Percentiles rank a stretch among this genome's conserved stretches.
Evolutionary conservation across 495 filamentous ascomycete genomes (phyloP).

Genomic region (Neurospora sp.): DNA sequence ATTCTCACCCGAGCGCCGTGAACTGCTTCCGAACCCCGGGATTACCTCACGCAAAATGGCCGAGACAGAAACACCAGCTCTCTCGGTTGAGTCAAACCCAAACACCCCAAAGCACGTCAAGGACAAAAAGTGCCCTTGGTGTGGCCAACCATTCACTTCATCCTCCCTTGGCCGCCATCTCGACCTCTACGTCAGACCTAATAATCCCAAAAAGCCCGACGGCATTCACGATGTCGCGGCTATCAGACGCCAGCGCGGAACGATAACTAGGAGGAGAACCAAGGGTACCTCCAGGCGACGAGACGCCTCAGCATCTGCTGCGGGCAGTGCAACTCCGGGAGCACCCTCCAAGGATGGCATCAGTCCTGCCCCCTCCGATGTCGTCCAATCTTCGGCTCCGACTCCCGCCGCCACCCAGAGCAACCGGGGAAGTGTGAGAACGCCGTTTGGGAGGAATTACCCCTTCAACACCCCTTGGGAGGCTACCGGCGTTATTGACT

Average conservation of each 20-base stretch:
- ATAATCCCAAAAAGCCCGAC: constrained; percentile 74
- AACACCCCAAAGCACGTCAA: constrained; percentile 41
- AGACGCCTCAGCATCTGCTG: constrained; percentile 33
- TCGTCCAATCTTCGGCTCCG: constrained; percentile 16
- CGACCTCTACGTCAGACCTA: constrained; percentile 80
- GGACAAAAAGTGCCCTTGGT: constrained; percentile 79
- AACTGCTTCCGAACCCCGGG: neutral
- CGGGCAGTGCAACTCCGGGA: constrained; percentile 26
- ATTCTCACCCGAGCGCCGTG: neutral
- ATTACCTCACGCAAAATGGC: constrained; percentile 8
- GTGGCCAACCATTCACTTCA: constrained; percentile 75
- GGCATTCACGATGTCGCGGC: constrained; percentile 80
- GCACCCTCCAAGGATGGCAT: constrained; percentile 19
- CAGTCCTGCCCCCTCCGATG: constrained; percentile 12
- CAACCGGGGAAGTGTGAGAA: constrained; percentile 32
- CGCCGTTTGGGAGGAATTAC: constrained; percentile 45
- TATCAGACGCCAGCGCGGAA: constrained; percentile 68
- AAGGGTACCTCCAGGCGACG: constrained; percentile 48
- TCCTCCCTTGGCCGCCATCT: constrained; percentile 88
- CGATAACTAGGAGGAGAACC: constrained; percentile 74
- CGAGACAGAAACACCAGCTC: constrained; percentile 2
- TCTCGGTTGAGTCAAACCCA: neutral
- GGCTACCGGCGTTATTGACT: constrained; percentile 69
- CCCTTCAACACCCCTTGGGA: constrained; percentile 55
- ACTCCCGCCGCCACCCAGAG: constrained; percentile 16